Conservation (phyloP, 768 basidiomycete genomes). For the Artomyces pyxidatus region DNA sequence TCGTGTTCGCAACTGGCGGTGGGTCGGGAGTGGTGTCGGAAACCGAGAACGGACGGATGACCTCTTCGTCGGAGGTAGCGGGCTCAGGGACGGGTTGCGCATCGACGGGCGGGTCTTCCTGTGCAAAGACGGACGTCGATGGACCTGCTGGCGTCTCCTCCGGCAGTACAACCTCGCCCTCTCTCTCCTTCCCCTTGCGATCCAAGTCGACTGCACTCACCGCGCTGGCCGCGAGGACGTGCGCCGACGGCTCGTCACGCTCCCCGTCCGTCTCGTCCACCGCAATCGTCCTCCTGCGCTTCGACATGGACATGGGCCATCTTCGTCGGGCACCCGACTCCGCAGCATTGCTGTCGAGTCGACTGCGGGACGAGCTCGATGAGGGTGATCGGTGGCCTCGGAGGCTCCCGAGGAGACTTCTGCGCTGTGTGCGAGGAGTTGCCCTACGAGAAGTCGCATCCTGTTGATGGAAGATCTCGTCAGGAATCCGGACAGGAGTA, state of each 20-base stretch:
- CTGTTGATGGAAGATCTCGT: background rate
- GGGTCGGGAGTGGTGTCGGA: background rate
- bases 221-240: background rate
- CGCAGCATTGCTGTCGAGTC: background rate
- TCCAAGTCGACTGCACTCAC: background rate
- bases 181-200: background rate
- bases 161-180: background rate
- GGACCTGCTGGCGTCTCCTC: background rate
- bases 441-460: background rate
- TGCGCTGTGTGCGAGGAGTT: constrained; percentile 4
- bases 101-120: background rate
- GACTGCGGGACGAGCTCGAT: background rate
- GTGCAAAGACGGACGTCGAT: background rate
- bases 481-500: background rate
- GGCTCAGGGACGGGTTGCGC: background rate
- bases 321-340: constrained; percentile 1
- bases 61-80: background rate
- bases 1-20: constrained; percentile 1
- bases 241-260: background rate
- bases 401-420: constrained; percentile 8
- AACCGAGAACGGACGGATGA: background rate
- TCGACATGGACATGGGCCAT: constrained; percentile 5
- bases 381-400: constrained; percentile 3
- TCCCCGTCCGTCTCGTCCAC: background rate
- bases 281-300: constrained; percentile 4